Percentiles rank a stretch among this genome's conserved stretches.
phyloP scores from a whole-genome alignment of 2,329 filamentous ascomycete species.

The Hypoxylon sp. region DNA sequence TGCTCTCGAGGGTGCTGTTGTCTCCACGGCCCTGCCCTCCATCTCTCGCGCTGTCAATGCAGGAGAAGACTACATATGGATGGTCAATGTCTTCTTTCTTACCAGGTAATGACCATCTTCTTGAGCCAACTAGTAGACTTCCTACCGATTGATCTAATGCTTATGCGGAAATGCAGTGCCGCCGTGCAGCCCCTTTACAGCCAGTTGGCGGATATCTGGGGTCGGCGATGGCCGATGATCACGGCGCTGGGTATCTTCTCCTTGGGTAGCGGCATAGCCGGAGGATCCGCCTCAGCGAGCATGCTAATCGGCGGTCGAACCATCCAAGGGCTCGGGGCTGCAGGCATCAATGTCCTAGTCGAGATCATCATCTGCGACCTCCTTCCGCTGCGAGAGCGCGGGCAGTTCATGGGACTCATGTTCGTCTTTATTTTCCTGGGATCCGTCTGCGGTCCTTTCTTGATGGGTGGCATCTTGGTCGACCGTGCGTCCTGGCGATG shows the following conservation, averaged over 20 bases:
- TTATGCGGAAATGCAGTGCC: background rate
- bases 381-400: slow-evolving; percentile 60
- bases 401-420: slow-evolving; percentile 54
- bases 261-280: slow-evolving; percentile 61
- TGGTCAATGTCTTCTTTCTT: background rate
- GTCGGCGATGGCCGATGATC: slow-evolving; percentile 56
- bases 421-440: slow-evolving; percentile 51
- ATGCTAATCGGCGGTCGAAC: slow-evolving; percentile 58
- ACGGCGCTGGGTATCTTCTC: slow-evolving; percentile 57
- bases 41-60: slow-evolving; percentile 1
- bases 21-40: slow-evolving; percentile 2
- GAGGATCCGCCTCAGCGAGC: slow-evolving; percentile 54
- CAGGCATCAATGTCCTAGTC: slow-evolving; percentile 53
- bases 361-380: slow-evolving; percentile 65
- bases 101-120: background rate
- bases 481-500: slow-evolving; percentile 53
- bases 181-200: slow-evolving; percentile 58
- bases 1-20: slow-evolving; percentile 3
- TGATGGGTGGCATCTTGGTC: slow-evolving; percentile 45
- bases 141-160: background rate
- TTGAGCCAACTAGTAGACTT: background rate
- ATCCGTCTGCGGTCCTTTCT: slow-evolving; percentile 48
- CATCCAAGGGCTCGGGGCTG: slow-evolving; percentile 59
- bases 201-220: slow-evolving; percentile 61
- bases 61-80: background rate